phyloP scores from a whole-genome alignment of 306 rosid species.

The Datisca glomerata region DNA sequence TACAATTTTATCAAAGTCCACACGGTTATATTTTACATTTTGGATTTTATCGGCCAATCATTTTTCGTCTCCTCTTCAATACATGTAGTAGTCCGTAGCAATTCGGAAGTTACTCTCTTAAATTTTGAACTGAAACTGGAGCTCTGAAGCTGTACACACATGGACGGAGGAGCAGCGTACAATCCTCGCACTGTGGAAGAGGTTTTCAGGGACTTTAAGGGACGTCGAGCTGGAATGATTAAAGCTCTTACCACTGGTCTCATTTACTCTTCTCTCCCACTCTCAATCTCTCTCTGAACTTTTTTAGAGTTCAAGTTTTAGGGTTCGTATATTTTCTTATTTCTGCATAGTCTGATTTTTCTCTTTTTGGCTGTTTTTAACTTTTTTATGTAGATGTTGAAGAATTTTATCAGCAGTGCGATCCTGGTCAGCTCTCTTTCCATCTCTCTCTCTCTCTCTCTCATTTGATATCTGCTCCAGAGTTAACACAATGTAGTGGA shows the following conservation, averaged over 20 bases:
- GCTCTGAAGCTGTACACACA: slow-evolving; percentile 10
- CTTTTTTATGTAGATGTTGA: slow-evolving; percentile 33
- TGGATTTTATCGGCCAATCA: too few relatives aligned
- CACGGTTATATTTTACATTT: too few relatives aligned
- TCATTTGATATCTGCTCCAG: too few relatives aligned
- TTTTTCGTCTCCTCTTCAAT: too few relatives aligned
- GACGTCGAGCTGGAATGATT: slow-evolving; percentile 44
- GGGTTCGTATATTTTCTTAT: neutral
- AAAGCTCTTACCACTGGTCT: slow-evolving; percentile 59
- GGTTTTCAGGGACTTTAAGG: slow-evolving; percentile 56
- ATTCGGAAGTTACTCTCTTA: too few relatives aligned
- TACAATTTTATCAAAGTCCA: too few relatives aligned
- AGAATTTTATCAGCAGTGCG: slow-evolving; percentile 46
- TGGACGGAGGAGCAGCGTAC: slow-evolving; percentile 39
- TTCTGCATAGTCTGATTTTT: neutral
- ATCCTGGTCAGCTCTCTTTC: slow-evolving; percentile 52
- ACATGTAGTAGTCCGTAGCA: too few relatives aligned
- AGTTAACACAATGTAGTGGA: too few relatives aligned
- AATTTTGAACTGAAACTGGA: too few relatives aligned
- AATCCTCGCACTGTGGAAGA: slow-evolving; percentile 48
- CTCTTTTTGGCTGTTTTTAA: neutral
- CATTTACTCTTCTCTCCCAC: neutral
- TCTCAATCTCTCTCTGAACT: neutral
- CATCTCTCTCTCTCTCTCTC: slow-evolving; percentile 1
- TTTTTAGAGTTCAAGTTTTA: neutral